phyloP scores from a whole-genome alignment of 257 asterid species.

The Salvia miltiorrhiza region DNA sequence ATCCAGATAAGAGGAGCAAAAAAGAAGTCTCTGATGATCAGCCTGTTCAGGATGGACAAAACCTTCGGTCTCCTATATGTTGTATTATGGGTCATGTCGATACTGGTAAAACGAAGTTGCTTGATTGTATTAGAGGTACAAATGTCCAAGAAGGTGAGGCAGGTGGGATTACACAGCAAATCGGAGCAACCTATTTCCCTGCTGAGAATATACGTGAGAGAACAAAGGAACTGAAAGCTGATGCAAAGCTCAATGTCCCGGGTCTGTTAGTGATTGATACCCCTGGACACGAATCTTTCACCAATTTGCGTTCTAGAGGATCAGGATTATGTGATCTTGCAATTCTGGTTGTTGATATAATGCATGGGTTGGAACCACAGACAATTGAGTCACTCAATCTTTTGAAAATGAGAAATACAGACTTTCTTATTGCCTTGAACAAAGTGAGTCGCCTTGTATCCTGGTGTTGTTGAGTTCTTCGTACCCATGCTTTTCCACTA shows the following conservation, averaged over 20 bases:
- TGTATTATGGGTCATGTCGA: slow-evolving; percentile 99
- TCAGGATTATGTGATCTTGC: slow-evolving; percentile 98
- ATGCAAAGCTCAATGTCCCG: slow-evolving; percentile 91
- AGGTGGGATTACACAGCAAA: slow-evolving; percentile 98
- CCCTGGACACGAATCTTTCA: slow-evolving; percentile 97
- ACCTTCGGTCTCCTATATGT: slow-evolving; percentile 91
- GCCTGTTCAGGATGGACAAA: slow-evolving; percentile 37
- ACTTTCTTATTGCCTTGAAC: slow-evolving; percentile 86
- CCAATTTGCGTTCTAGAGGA: slow-evolving; percentile 90
- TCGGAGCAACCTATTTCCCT: slow-evolving; percentile 98
- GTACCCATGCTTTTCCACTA: background rate
- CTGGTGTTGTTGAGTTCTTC: background rate
- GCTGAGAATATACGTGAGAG: slow-evolving; percentile 94
- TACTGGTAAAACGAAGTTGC: slow-evolving; percentile 96
- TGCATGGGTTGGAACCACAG: slow-evolving; percentile 99
- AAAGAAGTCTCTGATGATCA: slow-evolving; percentile 23
- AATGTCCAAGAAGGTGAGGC: slow-evolving; percentile 99
- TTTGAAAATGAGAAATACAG: slow-evolving; percentile 86
- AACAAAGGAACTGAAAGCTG: slow-evolving; percentile 93
- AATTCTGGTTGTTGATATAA: slow-evolving; percentile 90
- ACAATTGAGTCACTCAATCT: slow-evolving; percentile 95
- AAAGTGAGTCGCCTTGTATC: slow-evolving; percentile 52
- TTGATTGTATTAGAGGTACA: slow-evolving; percentile 95
- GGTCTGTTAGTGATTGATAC: slow-evolving; percentile 95
- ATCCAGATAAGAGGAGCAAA: slow-evolving; percentile 2